Evolutionary conservation across 148 eudicot genomes (phyloP).

Genomic region (Camellia japonica): DNA sequence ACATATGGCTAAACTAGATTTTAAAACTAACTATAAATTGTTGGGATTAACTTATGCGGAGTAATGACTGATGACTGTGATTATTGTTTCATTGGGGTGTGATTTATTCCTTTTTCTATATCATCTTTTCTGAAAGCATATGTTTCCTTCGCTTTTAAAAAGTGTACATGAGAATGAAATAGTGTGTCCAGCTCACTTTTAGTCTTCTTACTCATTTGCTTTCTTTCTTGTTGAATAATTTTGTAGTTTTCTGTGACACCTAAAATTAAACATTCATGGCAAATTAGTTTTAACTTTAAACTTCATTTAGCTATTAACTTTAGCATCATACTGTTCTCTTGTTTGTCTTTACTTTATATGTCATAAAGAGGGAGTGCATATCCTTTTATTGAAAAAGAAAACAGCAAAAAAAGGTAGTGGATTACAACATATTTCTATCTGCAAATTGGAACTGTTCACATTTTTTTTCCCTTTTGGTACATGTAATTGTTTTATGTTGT

Average conservation of each 20-base stretch:
- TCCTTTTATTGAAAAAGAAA: not conserved
- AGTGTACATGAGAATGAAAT: not conserved
- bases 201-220: conserved; percentile 2
- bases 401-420: not conserved
- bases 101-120: not conserved
- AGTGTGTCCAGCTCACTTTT: not conserved
- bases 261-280: not conserved
- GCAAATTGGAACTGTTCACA: not conserved
- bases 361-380: not conserved
- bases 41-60: too few species aligned
- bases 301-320: too few species aligned
- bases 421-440: not conserved
- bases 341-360: not conserved
- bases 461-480: too few species aligned
- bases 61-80: not conserved
- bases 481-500: not conserved
- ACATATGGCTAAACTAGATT: too few species aligned
- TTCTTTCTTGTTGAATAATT: not conserved
- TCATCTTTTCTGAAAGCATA: not conserved
- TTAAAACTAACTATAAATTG: too few species aligned
- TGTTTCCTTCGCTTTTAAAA: not conserved
- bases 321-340: not conserved
- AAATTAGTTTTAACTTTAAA: too few species aligned
- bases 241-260: not conserved
- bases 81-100: not conserved